phyloP scores from a whole-genome alignment of 345 rosid genomes.

The Eucalyptus brandiana region DNA sequence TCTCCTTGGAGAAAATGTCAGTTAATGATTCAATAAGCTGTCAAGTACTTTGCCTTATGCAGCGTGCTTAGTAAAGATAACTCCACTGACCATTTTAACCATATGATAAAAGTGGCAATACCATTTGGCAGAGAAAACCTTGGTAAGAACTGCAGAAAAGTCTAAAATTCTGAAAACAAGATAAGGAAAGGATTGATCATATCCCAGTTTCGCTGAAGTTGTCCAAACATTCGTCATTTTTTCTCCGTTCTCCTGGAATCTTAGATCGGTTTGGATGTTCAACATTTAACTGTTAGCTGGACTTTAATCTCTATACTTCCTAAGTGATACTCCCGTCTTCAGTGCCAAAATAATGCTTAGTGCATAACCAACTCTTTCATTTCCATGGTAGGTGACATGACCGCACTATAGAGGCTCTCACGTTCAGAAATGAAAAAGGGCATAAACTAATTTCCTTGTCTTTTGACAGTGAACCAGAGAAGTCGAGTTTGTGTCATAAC shows the following conservation, averaged over 20 bases:
- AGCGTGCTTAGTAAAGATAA: background rate
- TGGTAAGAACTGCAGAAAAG: background rate
- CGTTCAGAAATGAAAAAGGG: background rate
- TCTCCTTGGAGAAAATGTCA: background rate
- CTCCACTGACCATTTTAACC: background rate
- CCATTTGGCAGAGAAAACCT: background rate
- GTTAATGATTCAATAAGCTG: background rate
- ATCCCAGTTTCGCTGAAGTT: background rate
- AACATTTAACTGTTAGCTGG: background rate
- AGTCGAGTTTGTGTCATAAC: background rate
- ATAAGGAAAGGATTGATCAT: background rate
- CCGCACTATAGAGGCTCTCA: background rate
- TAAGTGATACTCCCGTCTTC: background rate
- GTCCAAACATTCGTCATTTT: background rate
- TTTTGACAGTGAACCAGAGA: background rate
- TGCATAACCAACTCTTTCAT: background rate
- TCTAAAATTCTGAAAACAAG: background rate
- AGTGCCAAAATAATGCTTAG: background rate
- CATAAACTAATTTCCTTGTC: background rate
- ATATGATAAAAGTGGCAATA: background rate
- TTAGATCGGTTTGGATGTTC: background rate
- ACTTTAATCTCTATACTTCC: background rate
- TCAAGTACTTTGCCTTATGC: background rate
- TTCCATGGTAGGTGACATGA: background rate
- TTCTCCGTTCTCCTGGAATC: background rate